These are phyloP conservation scores for Monosporascus sp. DNA, from an alignment of 2,329 filamentous ascomycete genomes.

Conservation along the genomic window DNA sequence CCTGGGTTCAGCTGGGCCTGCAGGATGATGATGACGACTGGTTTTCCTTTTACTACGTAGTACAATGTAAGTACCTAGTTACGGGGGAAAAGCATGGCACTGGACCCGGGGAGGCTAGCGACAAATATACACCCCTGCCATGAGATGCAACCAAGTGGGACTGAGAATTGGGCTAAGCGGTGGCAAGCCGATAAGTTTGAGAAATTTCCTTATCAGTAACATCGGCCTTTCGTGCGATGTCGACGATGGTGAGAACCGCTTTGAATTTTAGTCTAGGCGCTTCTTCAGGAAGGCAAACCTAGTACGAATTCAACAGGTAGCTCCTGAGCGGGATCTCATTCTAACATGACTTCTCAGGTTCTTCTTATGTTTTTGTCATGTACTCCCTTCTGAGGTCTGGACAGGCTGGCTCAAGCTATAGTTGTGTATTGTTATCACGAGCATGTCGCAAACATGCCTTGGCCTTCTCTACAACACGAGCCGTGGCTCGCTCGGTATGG, in stretches of 20 bases:
- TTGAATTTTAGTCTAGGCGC: no score
- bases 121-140: neutral
- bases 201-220: neutral
- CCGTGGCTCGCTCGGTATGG: constrained; percentile 5
- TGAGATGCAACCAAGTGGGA: neutral
- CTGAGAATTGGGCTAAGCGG: neutral
- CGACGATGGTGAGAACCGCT: no score
- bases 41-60: no score
- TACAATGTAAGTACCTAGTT: no score
- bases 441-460: constrained; percentile 17
- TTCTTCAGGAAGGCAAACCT: no score
- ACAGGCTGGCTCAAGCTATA: constrained; percentile 18
- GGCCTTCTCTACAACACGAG: constrained; percentile 18
- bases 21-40: no score
- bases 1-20: no score
- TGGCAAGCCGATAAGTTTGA: neutral
- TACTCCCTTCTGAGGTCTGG: constrained; percentile 17
- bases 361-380: constrained; percentile 16
- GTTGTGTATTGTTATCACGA: constrained; percentile 1
- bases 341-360: constrained; percentile 18
- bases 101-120: no score
- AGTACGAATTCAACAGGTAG: no score
- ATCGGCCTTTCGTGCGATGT: neutral
- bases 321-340: neutral
- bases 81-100: no score